These are phyloP conservation scores for Pestalotiopsis sp. DNA, from an alignment of 2,329 filamentous ascomycete species.

Conservation along the genomic window DNA sequence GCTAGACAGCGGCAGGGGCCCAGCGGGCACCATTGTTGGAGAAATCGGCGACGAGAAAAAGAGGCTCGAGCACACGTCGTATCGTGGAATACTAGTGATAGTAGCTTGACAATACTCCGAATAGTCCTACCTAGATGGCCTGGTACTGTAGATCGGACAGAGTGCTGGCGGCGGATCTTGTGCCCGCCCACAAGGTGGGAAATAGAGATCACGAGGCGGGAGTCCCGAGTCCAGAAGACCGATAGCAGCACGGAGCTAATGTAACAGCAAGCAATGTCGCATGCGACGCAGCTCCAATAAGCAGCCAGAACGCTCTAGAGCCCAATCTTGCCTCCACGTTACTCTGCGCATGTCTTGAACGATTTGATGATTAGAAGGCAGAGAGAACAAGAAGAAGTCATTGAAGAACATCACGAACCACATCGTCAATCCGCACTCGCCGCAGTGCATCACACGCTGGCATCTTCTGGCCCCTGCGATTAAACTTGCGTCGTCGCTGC, in stretches of 20 bases:
- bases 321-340: neutral
- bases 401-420: neutral
- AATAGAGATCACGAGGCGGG: neutral
- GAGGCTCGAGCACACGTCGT: too few relatives aligned
- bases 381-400: neutral
- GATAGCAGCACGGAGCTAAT: neutral
- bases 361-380: neutral
- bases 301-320: constrained; percentile 11
- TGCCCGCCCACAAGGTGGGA: too few relatives aligned
- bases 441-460: neutral
- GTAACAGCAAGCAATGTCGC: neutral
- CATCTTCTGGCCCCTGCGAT: too few relatives aligned
- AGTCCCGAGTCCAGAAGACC: neutral
- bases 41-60: too few relatives aligned
- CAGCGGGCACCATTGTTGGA: too few relatives aligned
- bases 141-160: too few relatives aligned
- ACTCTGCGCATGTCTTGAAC: neutral
- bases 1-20: too few relatives aligned
- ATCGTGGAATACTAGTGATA: too few relatives aligned
- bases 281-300: constrained; percentile 4
- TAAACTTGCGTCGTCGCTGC: too few relatives aligned
- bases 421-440: neutral
- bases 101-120: too few relatives aligned
- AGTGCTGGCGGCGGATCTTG: too few relatives aligned
- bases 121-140: too few relatives aligned